Evolutionary conservation across 441 rosid genomes (phyloP), one percentile per base, ranked within the genome.

Genomic region (Codiaeum variegatum): DNA sequence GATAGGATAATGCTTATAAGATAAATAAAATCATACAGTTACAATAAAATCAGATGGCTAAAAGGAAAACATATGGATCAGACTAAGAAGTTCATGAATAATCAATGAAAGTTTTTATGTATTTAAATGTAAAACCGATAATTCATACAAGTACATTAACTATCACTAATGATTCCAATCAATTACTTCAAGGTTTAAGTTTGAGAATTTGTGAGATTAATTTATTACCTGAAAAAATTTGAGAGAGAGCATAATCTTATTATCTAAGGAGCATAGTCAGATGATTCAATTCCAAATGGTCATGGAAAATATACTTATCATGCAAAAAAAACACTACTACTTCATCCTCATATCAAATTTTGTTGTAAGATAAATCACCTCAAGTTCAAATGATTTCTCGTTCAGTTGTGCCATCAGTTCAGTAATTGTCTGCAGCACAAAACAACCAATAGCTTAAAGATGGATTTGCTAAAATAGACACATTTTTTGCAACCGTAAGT

Each of bases 331-430:
- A 73, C 51, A 56, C 42, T 29, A 18, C 60, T 69, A 28, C 32
- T 29, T 26, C 44, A 69, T 55, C 62, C 62, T 54, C 23, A 54
- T 19, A 31, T 59, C 58, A 74, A 73, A 73, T n/a, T 69, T 66
- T 21, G 16, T 66, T 26, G 8, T 36, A 62, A 78, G 77, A 72
- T 62, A 62, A 61, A 71, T 84, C 72, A 94, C 99, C 99, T 95
- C 97, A 40, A 95, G 97, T 82, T 95, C 99, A 62, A 95, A 90
- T 60, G 97, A 90, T 83, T 91, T 93, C 85, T 93, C 98, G 81
- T 91, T 90, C 81, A 95, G 82, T 75, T 90, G 96, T 47, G 84
- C 85, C 77, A 78, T 82, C 86, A 95, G 78, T 75, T 90, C 97
- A 73, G 92, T 89, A 73, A 95, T 77, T 51, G 85, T 83, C 97